phyloP scores from a whole-genome alignment of 1,284 basidiomycete species.

The Quambalaria eucalypti region DNA sequence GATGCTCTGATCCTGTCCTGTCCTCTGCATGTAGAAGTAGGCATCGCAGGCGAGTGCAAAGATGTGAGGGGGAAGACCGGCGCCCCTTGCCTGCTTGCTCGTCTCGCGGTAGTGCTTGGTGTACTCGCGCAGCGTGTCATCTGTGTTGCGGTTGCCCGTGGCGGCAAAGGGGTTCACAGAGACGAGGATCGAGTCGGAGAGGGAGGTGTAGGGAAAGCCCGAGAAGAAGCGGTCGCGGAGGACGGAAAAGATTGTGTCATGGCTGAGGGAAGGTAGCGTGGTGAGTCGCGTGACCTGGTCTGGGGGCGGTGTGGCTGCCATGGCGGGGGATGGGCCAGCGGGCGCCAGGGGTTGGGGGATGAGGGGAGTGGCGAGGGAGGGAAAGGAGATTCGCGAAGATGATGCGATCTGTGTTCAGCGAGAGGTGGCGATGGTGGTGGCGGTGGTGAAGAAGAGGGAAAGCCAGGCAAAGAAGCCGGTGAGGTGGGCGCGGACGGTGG shows the following conservation, averaged over 20 bases:
- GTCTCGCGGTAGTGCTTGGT: constrained; percentile 35
- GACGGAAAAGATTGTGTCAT: constrained; percentile 28
- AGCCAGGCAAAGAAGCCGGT: too few species aligned
- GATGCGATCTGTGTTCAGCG: too few species aligned
- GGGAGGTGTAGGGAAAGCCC: constrained; percentile 32
- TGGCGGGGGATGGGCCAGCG: neutral
- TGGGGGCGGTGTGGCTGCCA: neutral
- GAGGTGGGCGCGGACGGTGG: too few species aligned
- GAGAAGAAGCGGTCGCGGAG: constrained; percentile 39
- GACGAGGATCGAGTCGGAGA: constrained; percentile 40
- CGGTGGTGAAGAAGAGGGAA: too few species aligned
- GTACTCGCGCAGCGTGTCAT: constrained; percentile 40
- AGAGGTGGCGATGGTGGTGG: too few species aligned
- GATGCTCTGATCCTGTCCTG: constrained; percentile 83
- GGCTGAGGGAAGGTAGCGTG: constrained; percentile 6
- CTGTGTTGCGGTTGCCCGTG: constrained; percentile 38
- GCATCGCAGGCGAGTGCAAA: constrained; percentile 81
- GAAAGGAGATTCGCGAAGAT: too few species aligned
- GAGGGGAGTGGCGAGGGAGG: too few species aligned
- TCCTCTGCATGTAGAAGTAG: constrained; percentile 92
- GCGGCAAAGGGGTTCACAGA: constrained; percentile 40
- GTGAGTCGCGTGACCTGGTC: neutral
- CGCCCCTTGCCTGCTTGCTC: constrained; percentile 16
- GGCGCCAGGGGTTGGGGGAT: too few species aligned
- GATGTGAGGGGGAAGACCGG: constrained; percentile 63